Percentiles rank a stretch among this genome's conserved stretches.
Evolutionary conservation across 2,329 filamentous ascomycete species (phyloP).

Genomic region (Penicillium hesseltinei): DNA sequence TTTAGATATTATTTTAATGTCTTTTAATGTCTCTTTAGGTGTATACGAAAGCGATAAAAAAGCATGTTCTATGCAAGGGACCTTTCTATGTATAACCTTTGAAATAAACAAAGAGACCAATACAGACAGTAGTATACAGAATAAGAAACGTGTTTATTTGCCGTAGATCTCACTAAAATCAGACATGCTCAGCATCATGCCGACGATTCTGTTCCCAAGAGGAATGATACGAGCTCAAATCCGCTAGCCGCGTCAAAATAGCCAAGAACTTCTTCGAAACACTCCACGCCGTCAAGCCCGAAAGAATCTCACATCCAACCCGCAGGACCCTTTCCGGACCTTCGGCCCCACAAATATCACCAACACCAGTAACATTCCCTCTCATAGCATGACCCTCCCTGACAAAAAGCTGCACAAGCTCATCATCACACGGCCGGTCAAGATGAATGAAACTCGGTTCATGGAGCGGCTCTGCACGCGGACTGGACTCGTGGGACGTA

Average conservation of each 20-base stretch:
- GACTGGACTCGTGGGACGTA: conserved; percentile 32
- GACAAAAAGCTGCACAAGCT: conserved; percentile 58
- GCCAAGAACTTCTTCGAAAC: conserved; percentile 34
- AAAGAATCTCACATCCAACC: conserved; percentile 42
- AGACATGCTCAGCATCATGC: conserved; percentile 2
- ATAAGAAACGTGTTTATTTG: not conserved
- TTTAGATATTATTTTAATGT: no score
- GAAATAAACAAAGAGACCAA: not conserved
- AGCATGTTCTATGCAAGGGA: no score
- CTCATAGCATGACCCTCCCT: conserved; percentile 51
- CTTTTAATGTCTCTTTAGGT: no score
- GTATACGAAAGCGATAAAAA: no score
- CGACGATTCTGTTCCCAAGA: conserved; percentile 3
- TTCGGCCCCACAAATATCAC: conserved; percentile 46
- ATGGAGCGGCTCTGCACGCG: conserved; percentile 17
- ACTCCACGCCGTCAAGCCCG: conserved; percentile 36
- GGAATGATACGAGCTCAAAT: conserved; percentile 17
- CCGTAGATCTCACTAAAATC: not conserved
- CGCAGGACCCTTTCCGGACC: conserved; percentile 41
- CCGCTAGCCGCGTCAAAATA: conserved; percentile 34
- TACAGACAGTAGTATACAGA: not conserved
- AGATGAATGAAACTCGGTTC: conserved; percentile 51
- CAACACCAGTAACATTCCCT: conserved; percentile 53
- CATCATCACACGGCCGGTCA: conserved; percentile 57
- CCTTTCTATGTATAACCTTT: no score